Evolutionary conservation across 768 basidiomycete genomes (phyloP), one percentile per base, ranked within the genome.

Genomic region (Hysterangium stoloniferum): DNA sequence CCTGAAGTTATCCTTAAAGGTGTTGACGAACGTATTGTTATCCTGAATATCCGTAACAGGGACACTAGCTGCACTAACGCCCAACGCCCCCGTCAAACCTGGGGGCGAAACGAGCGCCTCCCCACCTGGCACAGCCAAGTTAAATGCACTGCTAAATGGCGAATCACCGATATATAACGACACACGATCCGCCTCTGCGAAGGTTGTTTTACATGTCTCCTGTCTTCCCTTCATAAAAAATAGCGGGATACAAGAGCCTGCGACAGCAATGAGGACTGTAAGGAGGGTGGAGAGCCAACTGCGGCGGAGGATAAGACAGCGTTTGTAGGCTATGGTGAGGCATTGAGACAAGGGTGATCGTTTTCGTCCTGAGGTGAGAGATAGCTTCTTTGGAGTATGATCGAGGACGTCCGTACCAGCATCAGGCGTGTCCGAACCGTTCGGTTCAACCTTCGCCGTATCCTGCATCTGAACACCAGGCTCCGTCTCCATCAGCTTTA

Each of bases 301-400:
- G 34, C 82, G 73, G 19, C 77, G 75, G 1, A 76, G 68, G 43
- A 89, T 74, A 20, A 87, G 66, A 4, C 68, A 59, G 3, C 87
- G 79, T 62, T 90, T 89, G 57, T 79, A 69, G 67, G 86, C 80
- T 49, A 90, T 84, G 0, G 84, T 86, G 48, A 79, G 62, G 1
- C 85, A 81, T 60, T 89, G 86, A 19, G 66, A 66, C 54, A 82
- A 67, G 5, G 82, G 78, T 2, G 79, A 78, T 9, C 74, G 71
- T 25, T 71, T 58, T 6, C 75, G 71, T 6, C 83, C 82, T 43
- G 68, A 70, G 1, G 77, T 68, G 20, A 83, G 68, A 12, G 70
- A 56, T 54, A 80, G 54, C 2, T 46, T 56, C n/a, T 59, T 8
- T 20, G 19, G 27, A 9, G 27, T 24, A 12, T 29, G 13, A 36